Conservation (phyloP, 495 filamentous ascomycete genomes). For the Pseudoneurospora amorphoporcata region DNA sequence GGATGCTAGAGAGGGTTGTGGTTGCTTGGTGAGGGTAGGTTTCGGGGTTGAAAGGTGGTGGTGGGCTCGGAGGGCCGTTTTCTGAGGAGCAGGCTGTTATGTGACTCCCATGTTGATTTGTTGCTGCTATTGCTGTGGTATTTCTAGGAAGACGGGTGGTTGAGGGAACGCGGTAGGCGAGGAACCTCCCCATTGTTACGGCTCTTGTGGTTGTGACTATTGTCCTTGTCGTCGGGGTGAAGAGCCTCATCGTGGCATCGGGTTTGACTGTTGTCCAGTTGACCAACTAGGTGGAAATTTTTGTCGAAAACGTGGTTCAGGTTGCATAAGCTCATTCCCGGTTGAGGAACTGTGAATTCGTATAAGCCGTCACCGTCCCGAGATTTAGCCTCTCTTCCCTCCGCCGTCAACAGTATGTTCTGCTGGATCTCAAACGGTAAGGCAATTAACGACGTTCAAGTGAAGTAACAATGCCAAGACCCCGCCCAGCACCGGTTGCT, state of each 20-base stretch:
- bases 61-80: neutral
- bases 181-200: neutral
- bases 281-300: neutral
- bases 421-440: neutral
- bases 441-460: neutral
- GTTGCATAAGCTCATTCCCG: neutral
- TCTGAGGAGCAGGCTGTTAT: neutral
- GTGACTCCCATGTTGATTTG: neutral
- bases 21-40: constrained; percentile 6
- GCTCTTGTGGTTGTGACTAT: neutral
- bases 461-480: neutral
- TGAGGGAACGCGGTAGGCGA: neutral
- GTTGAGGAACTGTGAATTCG: neutral
- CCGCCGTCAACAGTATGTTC: neutral
- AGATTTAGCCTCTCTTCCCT: neutral
- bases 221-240: neutral
- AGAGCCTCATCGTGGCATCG: neutral
- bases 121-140: neutral
- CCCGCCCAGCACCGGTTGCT: neutral
- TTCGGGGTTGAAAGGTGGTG: constrained; percentile 3
- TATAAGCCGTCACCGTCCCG: neutral
- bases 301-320: neutral
- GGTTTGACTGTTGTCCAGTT: neutral
- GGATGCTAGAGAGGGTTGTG: constrained; percentile 28
- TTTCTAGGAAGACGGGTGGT: neutral